Evolutionary conservation across 2,329 filamentous ascomycete genomes (phyloP), one percentile per base, ranked within the genome.

Genomic region (Alternaria ethzedia): DNA sequence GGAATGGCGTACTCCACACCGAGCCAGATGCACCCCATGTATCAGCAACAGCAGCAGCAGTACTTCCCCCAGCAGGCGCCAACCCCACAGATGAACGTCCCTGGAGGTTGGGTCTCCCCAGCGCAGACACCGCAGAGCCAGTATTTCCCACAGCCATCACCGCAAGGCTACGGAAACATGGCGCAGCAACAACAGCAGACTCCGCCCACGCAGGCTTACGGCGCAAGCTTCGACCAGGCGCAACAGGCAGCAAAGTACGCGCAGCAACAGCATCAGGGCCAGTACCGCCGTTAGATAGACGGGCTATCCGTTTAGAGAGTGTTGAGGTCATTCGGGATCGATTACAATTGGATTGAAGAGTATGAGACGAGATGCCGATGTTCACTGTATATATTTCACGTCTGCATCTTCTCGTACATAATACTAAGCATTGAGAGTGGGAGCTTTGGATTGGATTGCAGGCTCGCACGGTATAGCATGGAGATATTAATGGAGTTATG

Each of bases 1-100:
- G 70, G 68, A 20, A 70, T 74, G 68, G 75, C 71, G 8, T 79
- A 74, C 54, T 74, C 76, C 2, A 74, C 64, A 15, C 75, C 75
- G 10, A 66, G 56, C 4, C 71, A 72, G 32, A 69, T 72, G 63
- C 70, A 72, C 47, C 75, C 75, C 12, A 72, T 72, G 70, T 77
- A 76, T 51, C 59, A 61, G 46, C 45, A 47, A 32, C 66, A 72
- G 32, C 72, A 76, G 17, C 72, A 71, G 57, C 72, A 74, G 12
- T 77, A 77, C 47, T 74, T 75, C 13, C 66, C 68, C 25, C 76
- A 76, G 59, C 74, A 70, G 54, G 56, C 67, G 11, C 69, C 75
- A 61, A 69, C 73, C 5, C 74, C 69, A 15, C 68, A 69, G 12
- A 73, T 75, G 65, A 67, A 68, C 20, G 61, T 75, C 26, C 75